Evolutionary conservation across 441 rosid genomes (phyloP), one percentile per base, ranked within the genome.

Genomic region (Gossypium gossypioides): DNA sequence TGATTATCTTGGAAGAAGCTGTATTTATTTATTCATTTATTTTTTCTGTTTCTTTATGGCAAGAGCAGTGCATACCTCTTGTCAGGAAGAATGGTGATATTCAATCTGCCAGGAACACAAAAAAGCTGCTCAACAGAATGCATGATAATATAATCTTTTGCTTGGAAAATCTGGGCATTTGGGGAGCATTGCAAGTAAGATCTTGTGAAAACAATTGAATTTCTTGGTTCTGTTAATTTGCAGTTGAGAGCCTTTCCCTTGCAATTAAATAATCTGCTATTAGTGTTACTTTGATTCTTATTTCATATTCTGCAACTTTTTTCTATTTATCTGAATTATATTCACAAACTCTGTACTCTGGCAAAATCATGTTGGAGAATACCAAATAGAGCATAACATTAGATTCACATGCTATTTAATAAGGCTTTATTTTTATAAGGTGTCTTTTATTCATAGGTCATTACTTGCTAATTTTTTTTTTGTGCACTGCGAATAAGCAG

Each of bases 181-280:
- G 86, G 83, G 99, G 99, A 73, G 97, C 93, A 74, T 72, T 82
- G 64, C 92, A 87, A 79, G 99, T 95, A 78, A 76, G 83, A 71
- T 74, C 60, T 74, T 79, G 34, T 62, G 57, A 37, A 57, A 75
- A 56, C 59, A 74, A n/a, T 29, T 64, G 32, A 70, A 61, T 59
- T 16, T 40, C 46, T 48, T 76, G 67, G 61, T 75, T 74, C 37
- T 80, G 25, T 57, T 54, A 71, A 9, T 62, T 69, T 61, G 10
- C 37, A 3, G 58, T 68, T 52, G 59, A 18, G 46, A 51, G 7
- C 46, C 25, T 32, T 32, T 54, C 46, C 19, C 21, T 10, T 61
- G 34, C 34, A 46, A 40, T 56, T 58, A 64, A 69, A 69, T 34
- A 6, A 21, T 21, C 16, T 51, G 46, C 58, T 56, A 51, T 27